phyloP scores from a whole-genome alignment of 2,329 filamentous ascomycete genomes.

The Diaporthe destruens region DNA sequence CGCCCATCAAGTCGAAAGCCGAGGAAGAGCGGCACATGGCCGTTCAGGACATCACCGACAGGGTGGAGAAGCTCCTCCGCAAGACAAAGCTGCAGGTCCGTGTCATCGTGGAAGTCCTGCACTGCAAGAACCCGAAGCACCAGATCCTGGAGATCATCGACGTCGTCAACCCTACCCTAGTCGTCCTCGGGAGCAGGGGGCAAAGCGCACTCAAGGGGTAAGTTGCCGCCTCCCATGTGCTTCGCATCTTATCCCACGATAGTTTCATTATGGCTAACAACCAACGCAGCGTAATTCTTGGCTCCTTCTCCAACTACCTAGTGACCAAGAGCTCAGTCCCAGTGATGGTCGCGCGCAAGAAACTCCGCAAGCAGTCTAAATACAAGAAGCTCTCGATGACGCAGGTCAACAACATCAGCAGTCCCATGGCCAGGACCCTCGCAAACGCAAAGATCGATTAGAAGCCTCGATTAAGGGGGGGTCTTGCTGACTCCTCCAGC shows the following conservation, averaged over 20 bases:
- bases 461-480: not conserved
- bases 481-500: not conserved
- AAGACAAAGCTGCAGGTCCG: slow-evolving; percentile 94
- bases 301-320: slow-evolving; percentile 97
- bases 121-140: slow-evolving; percentile 98
- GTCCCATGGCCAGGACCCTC: slow-evolving; percentile 74
- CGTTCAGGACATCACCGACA: slow-evolving; percentile 85
- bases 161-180: slow-evolving; percentile 88
- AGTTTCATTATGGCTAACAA: slow-evolving; percentile 48
- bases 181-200: slow-evolving; percentile 92
- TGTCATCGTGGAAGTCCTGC: slow-evolving; percentile 94
- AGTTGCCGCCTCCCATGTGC: slow-evolving; percentile 51
- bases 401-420: slow-evolving; percentile 85
- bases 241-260: not conserved
- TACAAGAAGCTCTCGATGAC: slow-evolving; percentile 78
- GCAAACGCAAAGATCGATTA: slow-evolving; percentile 80
- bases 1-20: slow-evolving; percentile 56
- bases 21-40: slow-evolving; percentile 86
- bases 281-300: slow-evolving; percentile 81
- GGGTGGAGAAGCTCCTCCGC: slow-evolving; percentile 85
- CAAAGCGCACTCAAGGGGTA: slow-evolving; percentile 94
- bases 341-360: slow-evolving; percentile 97
- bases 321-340: slow-evolving; percentile 97
- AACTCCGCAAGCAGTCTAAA: slow-evolving; percentile 87
- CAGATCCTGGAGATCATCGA: slow-evolving; percentile 98